phyloP scores from a whole-genome alignment of 1,284 basidiomycete species.

The Wallemia ichthyophaga region DNA sequence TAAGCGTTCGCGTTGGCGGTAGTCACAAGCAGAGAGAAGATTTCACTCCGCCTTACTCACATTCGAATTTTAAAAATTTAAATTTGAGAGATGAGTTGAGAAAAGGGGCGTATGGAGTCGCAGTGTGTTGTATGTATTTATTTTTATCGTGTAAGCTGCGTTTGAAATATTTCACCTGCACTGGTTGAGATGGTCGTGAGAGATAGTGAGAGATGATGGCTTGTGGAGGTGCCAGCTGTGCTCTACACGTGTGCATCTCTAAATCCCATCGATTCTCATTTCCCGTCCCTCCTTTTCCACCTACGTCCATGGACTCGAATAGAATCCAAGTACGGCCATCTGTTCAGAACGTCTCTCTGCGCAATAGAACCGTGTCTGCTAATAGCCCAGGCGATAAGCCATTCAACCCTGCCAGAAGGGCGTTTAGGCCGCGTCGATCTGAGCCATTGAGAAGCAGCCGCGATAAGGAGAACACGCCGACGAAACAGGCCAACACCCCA shows the following conservation, averaged over 20 bases:
- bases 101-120: too few relatives aligned
- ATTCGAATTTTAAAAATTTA: not conserved
- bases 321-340: not conserved
- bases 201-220: too few relatives aligned
- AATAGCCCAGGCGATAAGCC: not conserved
- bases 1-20: too few relatives aligned
- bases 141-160: too few relatives aligned
- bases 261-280: too few relatives aligned
- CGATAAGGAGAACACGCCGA: not conserved
- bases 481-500: not conserved
- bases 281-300: too few relatives aligned
- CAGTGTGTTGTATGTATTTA: too few relatives aligned
- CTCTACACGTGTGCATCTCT: too few relatives aligned
- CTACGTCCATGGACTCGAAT: not conserved
- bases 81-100: not conserved
- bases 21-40: not conserved
- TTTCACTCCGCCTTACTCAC: not conserved
- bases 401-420: not conserved
- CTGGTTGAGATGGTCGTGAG: too few relatives aligned
- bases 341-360: not conserved
- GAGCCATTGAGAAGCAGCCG: not conserved
- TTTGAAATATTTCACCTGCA: too few relatives aligned
- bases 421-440: not conserved
- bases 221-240: too few relatives aligned
- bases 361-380: not conserved